Evolutionary conservation across 768 basidiomycete genomes (phyloP).

Genomic region (Clavaria fumosa): DNA sequence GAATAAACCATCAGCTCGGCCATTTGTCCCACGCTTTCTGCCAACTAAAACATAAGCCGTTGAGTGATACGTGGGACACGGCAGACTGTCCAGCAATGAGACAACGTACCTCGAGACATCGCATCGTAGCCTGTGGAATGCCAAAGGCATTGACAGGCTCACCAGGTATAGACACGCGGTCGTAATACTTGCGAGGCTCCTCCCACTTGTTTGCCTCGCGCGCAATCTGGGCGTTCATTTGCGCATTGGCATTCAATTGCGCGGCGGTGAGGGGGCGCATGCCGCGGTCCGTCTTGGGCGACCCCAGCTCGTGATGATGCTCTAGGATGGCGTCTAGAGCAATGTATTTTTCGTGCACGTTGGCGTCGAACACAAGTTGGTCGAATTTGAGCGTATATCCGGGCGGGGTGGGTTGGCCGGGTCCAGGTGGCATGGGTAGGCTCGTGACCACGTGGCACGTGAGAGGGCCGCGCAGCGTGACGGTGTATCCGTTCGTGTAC

Average conservation of each 20-base stretch:
- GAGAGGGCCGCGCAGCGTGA: constrained; percentile 61
- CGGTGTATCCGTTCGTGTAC: constrained; percentile 65
- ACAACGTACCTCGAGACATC: constrained; percentile 58
- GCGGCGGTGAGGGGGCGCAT: constrained; percentile 14
- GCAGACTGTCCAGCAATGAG: constrained; percentile 1
- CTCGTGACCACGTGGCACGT: constrained; percentile 43
- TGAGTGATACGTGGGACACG: constrained; percentile 6
- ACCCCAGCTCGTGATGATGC: constrained; percentile 26
- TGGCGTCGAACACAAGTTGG: constrained; percentile 59
- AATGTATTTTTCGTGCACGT: constrained; percentile 58
- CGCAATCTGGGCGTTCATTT: constrained; percentile 16
- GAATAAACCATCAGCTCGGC: constrained; percentile 58
- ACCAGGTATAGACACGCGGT: constrained; percentile 51
- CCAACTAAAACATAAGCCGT: constrained; percentile 31
- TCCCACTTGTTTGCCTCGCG: constrained; percentile 52
- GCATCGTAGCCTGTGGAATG: constrained; percentile 79
- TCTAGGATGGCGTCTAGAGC: constrained; percentile 48
- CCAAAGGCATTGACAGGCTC: constrained; percentile 84
- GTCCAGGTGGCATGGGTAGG: constrained; percentile 18
- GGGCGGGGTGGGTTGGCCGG: constrained; percentile 10
- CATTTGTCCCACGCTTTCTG: constrained; percentile 74
- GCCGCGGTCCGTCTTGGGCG: constrained; percentile 23
- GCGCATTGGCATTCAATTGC: too few species aligned
- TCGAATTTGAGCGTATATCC: constrained; percentile 46
- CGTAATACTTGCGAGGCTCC: constrained; percentile 46